These are phyloP conservation scores for Elongisporangium prolatum DNA, from an alignment of 352 stramenopile genomes.

Conservation along the genomic window DNA sequence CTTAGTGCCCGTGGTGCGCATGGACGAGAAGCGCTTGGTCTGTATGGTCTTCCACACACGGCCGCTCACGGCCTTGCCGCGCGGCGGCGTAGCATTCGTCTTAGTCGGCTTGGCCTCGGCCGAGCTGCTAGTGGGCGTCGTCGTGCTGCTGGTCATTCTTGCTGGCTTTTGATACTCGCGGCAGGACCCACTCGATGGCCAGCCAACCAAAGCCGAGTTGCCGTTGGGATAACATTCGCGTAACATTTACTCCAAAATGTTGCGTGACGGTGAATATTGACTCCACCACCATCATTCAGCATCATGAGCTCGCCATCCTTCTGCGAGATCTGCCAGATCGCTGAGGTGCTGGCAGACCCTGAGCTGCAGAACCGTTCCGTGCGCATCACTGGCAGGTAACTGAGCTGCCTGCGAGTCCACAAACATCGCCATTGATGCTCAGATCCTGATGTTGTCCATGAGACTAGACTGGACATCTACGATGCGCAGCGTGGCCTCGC, in stretches of 20 bases:
- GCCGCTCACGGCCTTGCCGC: conserved; percentile 66
- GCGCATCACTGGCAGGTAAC: conserved; percentile 65
- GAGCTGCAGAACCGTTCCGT: conserved; percentile 70
- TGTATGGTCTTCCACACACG: conserved; percentile 84
- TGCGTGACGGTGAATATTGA: conserved; percentile 1
- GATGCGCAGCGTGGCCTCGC: conserved; percentile 45
- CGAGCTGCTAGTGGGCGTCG: conserved; percentile 11
- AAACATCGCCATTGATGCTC: too few species aligned
- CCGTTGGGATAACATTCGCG: conserved; percentile 16
- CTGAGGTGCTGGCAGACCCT: conserved; percentile 58
- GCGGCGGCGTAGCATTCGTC: conserved; percentile 21
- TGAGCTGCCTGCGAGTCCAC: neutral
- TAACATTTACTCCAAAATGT: conserved; percentile 11
- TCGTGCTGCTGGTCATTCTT: conserved; percentile 15
- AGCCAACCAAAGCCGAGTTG: conserved; percentile 13
- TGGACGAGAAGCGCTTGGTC: conserved; percentile 71
- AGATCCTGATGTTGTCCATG: neutral
- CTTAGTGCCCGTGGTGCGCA: conserved; percentile 71
- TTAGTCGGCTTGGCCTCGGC: conserved; percentile 11
- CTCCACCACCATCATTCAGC: neutral
- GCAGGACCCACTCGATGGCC: conserved; percentile 11
- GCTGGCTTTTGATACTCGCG: neutral
- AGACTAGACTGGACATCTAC: conserved; percentile 47
- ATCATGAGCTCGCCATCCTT: conserved; percentile 20
- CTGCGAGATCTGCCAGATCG: conserved; percentile 79